Base-by-base conservation (phyloP, 306 rosid genomes). In the Vigna unguiculata region DNA sequence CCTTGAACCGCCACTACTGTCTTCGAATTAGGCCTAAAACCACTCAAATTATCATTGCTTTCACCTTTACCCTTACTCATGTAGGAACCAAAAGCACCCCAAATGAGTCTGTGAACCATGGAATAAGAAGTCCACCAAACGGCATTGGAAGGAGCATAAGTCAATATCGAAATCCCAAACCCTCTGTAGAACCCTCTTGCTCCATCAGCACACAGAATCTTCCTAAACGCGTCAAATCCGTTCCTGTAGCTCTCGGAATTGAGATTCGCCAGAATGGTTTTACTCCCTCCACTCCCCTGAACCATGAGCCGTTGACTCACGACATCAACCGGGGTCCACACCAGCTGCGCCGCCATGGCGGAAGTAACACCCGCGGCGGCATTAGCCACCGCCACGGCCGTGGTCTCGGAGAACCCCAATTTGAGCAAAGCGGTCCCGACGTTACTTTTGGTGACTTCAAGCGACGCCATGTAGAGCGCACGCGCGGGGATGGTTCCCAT, bases 81-180 rank as follows among this genome's bases (percentile, higher is more conserved):
- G 58, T 86, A 71, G 74, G 77, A 52, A 72, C 97, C 96, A 78
- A 87, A 81, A 70, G 87, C 82, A 75, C 91, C 75, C 97, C 96
- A 90, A 6, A 95, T 88, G 21, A 90, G 71, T 81, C 93, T 85
- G 21, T 95, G 90, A 8, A 86, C 92, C 74, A 95, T 88, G 12
- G 97, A 92, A 81, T 95, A 95, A 48, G 97, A 92, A 70, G 97
- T 79, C 98, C 98, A 95, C 98, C 98, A 95, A 70, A 95, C 96
- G 5, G 97, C 98, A 89, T 95, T 95, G 4, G 97, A 90, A 9
- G 98, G 98, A 0, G 98, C 97, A 71, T 95, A 95, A 15, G 97
- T 92, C 83, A 95, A 32, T 9, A 91, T 89, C 0, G 98, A 90
- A 75, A 90, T 82, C 74, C 98, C 98, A 82, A 95, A 95, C 54